Conservation (phyloP, 2,329 filamentous ascomycete genomes). For the Cordyceps farinosa region DNA sequence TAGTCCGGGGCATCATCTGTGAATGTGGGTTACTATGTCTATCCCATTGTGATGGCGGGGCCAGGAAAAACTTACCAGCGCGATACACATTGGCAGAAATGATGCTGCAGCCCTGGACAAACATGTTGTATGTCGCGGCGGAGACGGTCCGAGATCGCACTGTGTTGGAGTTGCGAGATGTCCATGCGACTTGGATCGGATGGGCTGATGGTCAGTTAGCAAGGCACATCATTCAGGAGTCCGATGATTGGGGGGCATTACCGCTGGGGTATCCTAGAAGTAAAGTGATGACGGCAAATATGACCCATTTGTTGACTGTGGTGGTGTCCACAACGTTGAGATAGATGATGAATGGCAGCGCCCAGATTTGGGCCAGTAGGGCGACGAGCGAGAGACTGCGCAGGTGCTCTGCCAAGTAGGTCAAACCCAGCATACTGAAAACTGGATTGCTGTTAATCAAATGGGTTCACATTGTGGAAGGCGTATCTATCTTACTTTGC, state of each 20-base stretch:
- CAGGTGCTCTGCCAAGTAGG: constrained; percentile 42
- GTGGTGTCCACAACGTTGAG: constrained; percentile 33
- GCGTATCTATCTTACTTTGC: constrained; percentile 38
- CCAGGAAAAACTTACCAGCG: constrained; percentile 27
- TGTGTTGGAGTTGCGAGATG: constrained; percentile 54
- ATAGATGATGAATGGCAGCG: constrained; percentile 49
- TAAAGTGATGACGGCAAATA: constrained; percentile 33
- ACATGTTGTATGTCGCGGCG: constrained; percentile 54
- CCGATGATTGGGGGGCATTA: constrained; percentile 15
- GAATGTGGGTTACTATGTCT: background rate
- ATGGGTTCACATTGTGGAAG: background rate
- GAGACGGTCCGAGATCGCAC: constrained; percentile 57
- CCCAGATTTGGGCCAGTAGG: constrained; percentile 48
- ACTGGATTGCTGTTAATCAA: constrained; percentile 1
- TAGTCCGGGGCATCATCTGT: constrained; percentile 30
- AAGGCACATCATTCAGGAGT: background rate
- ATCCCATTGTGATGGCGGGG: background rate
- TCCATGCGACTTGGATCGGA: constrained; percentile 54
- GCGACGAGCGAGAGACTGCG: constrained; percentile 42
- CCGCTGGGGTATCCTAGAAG: constrained; percentile 34
- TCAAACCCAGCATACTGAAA: constrained; percentile 43
- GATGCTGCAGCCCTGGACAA: constrained; percentile 33
- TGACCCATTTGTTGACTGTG: constrained; percentile 30
- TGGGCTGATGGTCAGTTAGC: constrained; percentile 32
- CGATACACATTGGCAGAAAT: constrained; percentile 30